A percentile compares a stretch with the other conserved stretches of the same genome.
Evolutionary conservation across 176 grass and related monocot genomes (phyloP).

Genomic region (Triticum dicoccoides): DNA sequence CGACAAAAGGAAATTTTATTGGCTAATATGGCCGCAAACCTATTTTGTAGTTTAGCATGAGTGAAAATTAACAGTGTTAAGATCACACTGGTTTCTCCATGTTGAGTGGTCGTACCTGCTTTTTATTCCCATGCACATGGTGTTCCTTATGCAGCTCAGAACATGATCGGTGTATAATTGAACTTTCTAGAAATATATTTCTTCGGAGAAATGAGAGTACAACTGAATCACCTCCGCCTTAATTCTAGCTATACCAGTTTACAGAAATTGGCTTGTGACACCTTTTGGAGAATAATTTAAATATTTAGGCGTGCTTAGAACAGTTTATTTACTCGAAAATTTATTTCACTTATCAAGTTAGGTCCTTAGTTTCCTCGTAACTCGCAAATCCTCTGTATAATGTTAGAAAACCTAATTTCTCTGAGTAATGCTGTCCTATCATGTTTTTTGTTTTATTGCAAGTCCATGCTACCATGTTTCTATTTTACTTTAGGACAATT

Average conservation of each 20-base stretch:
- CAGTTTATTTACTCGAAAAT: conserved; percentile 15
- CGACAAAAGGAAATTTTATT: neutral
- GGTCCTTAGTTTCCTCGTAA: neutral
- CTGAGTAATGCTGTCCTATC: neutral
- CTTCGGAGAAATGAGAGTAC: neutral
- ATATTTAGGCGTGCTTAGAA: neutral
- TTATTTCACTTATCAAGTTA: neutral
- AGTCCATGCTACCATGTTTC: neutral
- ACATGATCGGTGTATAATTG: neutral
- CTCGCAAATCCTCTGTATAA: neutral
- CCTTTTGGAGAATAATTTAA: neutral
- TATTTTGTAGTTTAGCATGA: neutral
- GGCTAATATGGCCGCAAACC: neutral
- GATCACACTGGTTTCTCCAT: neutral
- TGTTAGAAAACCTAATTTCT: neutral
- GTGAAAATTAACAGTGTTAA: neutral
- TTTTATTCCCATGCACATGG: neutral
- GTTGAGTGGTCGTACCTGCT: neutral
- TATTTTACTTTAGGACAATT: neutral
- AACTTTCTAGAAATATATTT: conserved; percentile 1
- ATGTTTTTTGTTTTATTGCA: neutral
- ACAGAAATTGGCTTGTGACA: neutral
- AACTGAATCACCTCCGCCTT: neutral
- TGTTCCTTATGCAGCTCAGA: neutral
- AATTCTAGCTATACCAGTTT: neutral